Base-by-base conservation (phyloP, 179 eudicot species). In the Pouteria campechiana region DNA sequence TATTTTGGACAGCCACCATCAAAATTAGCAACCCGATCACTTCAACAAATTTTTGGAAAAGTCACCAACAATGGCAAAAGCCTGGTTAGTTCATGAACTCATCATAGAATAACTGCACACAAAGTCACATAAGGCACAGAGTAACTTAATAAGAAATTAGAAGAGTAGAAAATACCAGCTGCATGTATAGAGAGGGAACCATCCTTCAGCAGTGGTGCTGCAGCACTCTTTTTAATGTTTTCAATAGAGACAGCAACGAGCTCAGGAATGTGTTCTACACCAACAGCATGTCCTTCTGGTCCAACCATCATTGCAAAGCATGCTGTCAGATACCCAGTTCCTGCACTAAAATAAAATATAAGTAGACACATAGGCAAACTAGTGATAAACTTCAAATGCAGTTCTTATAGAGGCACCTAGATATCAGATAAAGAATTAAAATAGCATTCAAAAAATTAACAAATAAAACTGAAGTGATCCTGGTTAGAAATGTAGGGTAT, bases 321-420 rank as follows among this genome's bases (percentile, higher is more conserved):
- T 38, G 98, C 98, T 6, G 98, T 86, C 78, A 90, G 57, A 55
- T 90, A 90, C 23, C 98, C 98, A 7, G 98, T 81, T 47, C 98
- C 98, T 90, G 46, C 55, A 63, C 24, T 22, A 44, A 69, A 34
- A 32, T n/a, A n/a, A n/a, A n/a, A n/a, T n/a, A n/a, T n/a, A n/a
- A n/a, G 25, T 17, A 29, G 11, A 4, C 3, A 25, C 2, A 19
- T 5, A 12, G 49, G 25, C 2, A 47, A 12, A n/a, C n/a, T n/a
- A n/a, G n/a, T n/a, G n/a, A n/a, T n/a, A n/a, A n/a, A n/a, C n/a
- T n/a, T n/a, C n/a, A n/a, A n/a, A n/a, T n/a, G n/a, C n/a, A n/a
- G n/a, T n/a, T n/a, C n/a, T n/a, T n/a, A n/a, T n/a, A n/a, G n/a
- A n/a, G n/a, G n/a, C n/a, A n/a, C n/a, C n/a, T n/a, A n/a, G n/a